Base-by-base conservation (phyloP, 768 basidiomycete genomes). In the Lyophyllum shimeji region DNA sequence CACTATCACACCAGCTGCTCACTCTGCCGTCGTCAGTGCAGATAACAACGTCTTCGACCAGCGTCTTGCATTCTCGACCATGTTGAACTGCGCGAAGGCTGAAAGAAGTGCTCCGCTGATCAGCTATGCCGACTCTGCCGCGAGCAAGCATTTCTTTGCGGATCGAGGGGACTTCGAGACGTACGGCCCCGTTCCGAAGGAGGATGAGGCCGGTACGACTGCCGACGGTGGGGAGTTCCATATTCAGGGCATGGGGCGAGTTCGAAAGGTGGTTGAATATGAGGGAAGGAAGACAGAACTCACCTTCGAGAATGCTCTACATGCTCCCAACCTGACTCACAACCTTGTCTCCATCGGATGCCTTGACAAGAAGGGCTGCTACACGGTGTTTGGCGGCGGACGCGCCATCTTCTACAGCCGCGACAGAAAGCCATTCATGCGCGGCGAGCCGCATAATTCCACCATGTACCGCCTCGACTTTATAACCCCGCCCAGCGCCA, bases 341-440 rank as follows among this genome's bases (percentile, higher is more conserved):
- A 52, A 52, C 51, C 33, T 52, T 6, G 24, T 53, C 9, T 53
- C 52, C 27, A 53, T 53, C 29, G 43, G 52, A 6, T 53, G 43
- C 43, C 33, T 53, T 2, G 43, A 23, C 8, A 9, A 6, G 25
- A 34, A 23, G 20, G 52, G 52, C 1, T 45, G 52, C 18, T 18
- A 18, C 3, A 27, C 27, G 11, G 13, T 40, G 13, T 45, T 53
- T 33, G 42, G 29, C 11, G 21, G 31, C 15, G 43, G 31, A 29
- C 27, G 37, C 8, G 49, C 46, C 2, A 46, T 29, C 2, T 46
- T 46, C 46, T 27, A 24, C n/a, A 23, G 2, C 3, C 23, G 21
- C 12, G 46, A 11, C 1, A 24, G 46, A 2, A 7, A 6, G 21
- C 21, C 46, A 15, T 46, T 46, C 23, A 46, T 46, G 46, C 27